Percentiles rank a stretch among this genome's conserved stretches.
phyloP scores from a whole-genome alignment of 75 land plant species.

The Pseudotsuga menziesii region DNA sequence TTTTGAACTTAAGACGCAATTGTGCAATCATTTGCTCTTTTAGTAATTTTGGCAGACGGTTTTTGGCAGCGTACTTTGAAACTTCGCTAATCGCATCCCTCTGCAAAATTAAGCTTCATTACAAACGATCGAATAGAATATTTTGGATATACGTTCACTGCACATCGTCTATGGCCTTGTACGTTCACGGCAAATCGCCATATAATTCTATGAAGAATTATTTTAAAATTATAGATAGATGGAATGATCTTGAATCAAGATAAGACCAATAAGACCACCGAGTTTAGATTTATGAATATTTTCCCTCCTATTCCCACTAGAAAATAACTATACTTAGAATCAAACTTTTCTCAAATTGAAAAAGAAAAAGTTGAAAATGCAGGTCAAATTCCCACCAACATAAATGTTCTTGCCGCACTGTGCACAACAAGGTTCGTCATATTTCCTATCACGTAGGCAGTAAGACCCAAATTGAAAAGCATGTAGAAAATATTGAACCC shows the following conservation, averaged over 20 bases:
- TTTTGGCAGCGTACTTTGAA: slow-evolving; percentile 50
- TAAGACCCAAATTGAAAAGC: slow-evolving; percentile 78
- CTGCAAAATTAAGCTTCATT: slow-evolving; percentile 34
- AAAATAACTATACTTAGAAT: neutral
- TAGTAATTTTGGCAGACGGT: slow-evolving; percentile 38
- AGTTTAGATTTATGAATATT: too few relatives aligned
- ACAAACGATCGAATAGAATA: too few relatives aligned
- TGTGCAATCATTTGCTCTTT: slow-evolving; percentile 38
- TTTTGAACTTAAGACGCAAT: slow-evolving; percentile 67
- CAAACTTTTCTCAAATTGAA: neutral
- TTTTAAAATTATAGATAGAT: too few relatives aligned
- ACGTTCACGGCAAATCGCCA: too few relatives aligned
- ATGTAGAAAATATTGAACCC: slow-evolving; percentile 41
- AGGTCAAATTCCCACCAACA: slow-evolving; percentile 30
- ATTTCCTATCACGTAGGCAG: slow-evolving; percentile 75
- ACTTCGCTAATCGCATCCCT: slow-evolving; percentile 57
- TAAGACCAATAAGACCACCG: too few relatives aligned
- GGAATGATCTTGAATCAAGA: too few relatives aligned
- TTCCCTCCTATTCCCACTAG: neutral
- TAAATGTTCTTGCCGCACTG: slow-evolving; percentile 38
- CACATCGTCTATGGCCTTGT: too few relatives aligned
- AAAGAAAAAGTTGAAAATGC: neutral
- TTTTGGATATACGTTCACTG: too few relatives aligned
- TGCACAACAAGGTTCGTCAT: slow-evolving; percentile 81
- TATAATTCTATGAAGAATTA: too few relatives aligned